A percentile compares a stretch with the other conserved stretches of the same genome.
Evolutionary conservation across 1,284 basidiomycete species (phyloP).

Genomic region (Dichomitus squalens): DNA sequence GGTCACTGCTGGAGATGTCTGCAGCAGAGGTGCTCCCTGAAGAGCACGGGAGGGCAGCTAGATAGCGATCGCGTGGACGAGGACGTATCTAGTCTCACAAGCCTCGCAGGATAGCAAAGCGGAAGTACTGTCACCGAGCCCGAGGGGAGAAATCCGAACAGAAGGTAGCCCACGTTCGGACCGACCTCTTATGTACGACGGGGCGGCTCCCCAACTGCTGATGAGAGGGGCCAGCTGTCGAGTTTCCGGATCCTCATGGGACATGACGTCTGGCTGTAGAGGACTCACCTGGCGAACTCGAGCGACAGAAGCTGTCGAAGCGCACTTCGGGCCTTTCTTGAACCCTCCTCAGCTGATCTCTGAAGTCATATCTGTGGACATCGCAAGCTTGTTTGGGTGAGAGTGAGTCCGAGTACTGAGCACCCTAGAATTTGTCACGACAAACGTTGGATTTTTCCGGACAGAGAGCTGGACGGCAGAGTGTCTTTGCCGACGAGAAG

Average conservation of each 20-base stretch:
- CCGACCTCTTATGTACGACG: not conserved
- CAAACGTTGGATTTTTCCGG: no score
- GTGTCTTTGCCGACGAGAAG: no score
- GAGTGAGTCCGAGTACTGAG: no score
- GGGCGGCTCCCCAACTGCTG: not conserved
- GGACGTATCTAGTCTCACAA: not conserved
- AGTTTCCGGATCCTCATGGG: not conserved
- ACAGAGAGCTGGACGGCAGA: no score
- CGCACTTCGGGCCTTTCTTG: no score
- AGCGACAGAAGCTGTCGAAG: no score
- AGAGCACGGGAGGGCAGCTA: not conserved
- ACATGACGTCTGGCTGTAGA: not conserved
- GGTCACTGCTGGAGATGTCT: not conserved
- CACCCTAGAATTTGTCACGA: no score
- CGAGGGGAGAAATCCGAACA: not conserved
- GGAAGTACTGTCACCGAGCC: not conserved
- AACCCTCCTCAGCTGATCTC: no score
- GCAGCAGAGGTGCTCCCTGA: not conserved
- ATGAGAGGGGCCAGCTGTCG: not conserved
- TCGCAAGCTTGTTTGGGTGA: no score
- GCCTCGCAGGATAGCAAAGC: not conserved
- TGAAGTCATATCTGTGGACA: no score
- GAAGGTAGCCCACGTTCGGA: not conserved
- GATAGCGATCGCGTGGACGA: not conserved
- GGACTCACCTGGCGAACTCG: not conserved